Conservation (phyloP, 1,284 basidiomycete species). For the Sporisorium graminicola region DNA sequence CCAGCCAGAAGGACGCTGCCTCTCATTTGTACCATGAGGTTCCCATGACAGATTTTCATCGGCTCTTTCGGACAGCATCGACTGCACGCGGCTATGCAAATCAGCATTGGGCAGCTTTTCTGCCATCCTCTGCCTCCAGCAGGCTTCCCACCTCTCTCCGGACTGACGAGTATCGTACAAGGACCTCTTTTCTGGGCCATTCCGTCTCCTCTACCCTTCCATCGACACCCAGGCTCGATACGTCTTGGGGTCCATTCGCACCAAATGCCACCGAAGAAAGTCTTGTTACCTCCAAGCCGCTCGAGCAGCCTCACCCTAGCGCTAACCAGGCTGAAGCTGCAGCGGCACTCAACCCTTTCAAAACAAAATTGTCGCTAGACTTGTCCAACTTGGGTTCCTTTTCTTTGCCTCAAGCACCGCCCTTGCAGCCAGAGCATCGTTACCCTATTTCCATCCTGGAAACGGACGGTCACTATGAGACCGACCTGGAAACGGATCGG, state of each 20-base stretch:
- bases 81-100: not conserved
- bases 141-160: not conserved
- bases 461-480: conserved; percentile 16
- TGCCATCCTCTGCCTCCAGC: not conserved
- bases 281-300: not conserved
- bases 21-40: not conserved
- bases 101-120: not conserved
- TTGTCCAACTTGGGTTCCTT: conserved; percentile 9
- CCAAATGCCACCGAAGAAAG: not conserved
- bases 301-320: not conserved
- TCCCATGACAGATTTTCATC: conserved; percentile 4
- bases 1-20: not conserved
- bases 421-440: conserved; percentile 36
- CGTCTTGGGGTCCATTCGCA: not conserved
- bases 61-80: not conserved
- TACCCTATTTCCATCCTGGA: conserved; percentile 23
- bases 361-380: conserved; percentile 4
- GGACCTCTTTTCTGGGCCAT: not conserved
- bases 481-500: conserved; percentile 24
- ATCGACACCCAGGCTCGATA: not conserved
- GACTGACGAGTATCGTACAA: not conserved
- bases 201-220: not conserved
- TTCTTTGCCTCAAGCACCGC: conserved; percentile 30
- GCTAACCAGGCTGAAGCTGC: not conserved
- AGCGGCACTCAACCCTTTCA: not conserved